A percentile compares a stretch with the other conserved stretches of the same genome.
Conservation (phyloP, 805 yeast species). For the Sugiyamaella qingdaonensis region DNA sequence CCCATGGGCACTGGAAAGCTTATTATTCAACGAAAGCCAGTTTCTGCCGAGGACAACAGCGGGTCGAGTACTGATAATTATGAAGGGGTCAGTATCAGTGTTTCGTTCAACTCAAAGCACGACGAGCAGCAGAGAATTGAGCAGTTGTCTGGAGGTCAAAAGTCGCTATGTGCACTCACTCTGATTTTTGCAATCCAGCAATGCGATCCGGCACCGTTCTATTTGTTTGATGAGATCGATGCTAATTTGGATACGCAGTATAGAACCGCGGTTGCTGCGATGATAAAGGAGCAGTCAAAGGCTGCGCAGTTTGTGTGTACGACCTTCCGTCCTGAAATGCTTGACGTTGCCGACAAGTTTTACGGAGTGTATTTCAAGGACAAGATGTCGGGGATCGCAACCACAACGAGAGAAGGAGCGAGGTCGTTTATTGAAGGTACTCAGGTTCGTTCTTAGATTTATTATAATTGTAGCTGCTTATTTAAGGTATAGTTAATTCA, state of each 20-base stretch:
- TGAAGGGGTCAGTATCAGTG: conserved; percentile 78
- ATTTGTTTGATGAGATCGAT: conserved; percentile 93
- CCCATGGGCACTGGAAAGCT: conserved; percentile 78
- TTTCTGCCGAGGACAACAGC: conserved; percentile 15
- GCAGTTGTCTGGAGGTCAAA: conserved; percentile 95
- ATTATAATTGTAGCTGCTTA: neutral
- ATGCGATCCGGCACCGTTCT: conserved; percentile 97
- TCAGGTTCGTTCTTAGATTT: neutral
- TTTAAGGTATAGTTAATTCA: neutral
- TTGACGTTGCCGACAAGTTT: conserved; percentile 78
- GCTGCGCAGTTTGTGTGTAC: conserved; percentile 93
- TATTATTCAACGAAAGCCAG: conserved; percentile 51
- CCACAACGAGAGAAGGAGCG: conserved; percentile 69
- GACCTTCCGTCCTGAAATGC: conserved; percentile 90
- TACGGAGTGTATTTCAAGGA: conserved; percentile 83
- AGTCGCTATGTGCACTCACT: conserved; percentile 93
- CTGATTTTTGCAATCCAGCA: conserved; percentile 88
- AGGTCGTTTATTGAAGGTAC: conserved; percentile 72
- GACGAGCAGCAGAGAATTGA: conserved; percentile 86
- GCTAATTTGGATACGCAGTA: conserved; percentile 93
- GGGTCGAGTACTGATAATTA: conserved; percentile 45
- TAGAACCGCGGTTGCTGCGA: conserved; percentile 76
- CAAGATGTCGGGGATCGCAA: conserved; percentile 73
- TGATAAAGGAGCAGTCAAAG: conserved; percentile 60
- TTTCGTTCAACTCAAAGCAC: conserved; percentile 79